Conservation (phyloP, 2,329 filamentous ascomycete genomes). For the Grosmannia clavigera region DNA sequence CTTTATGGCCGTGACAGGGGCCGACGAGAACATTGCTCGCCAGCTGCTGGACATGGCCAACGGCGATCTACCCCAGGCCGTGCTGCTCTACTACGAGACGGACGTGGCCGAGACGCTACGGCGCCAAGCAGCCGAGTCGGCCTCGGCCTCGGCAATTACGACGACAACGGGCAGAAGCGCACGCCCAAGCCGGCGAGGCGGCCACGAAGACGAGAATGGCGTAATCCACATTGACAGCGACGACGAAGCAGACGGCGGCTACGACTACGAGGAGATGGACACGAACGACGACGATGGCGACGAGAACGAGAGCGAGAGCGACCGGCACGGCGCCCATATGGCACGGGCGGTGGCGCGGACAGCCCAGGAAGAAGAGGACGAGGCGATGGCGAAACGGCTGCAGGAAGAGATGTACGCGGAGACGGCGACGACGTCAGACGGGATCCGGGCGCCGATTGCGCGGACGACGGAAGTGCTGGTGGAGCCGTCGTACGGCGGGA, state of each 20-base stretch:
- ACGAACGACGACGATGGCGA: slow-evolving; percentile 17
- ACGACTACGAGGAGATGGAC: slow-evolving; percentile 22
- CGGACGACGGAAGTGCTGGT: slow-evolving; percentile 86
- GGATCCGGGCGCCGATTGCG: slow-evolving; percentile 79
- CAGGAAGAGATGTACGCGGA: slow-evolving; percentile 78
- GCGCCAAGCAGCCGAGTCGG: slow-evolving; percentile 16
- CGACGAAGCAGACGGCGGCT: slow-evolving; percentile 44
- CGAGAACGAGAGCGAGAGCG: slow-evolving; percentile 27
- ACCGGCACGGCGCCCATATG: slow-evolving; percentile 26
- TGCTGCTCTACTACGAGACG: slow-evolving; percentile 83
- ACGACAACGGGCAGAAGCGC: background rate
- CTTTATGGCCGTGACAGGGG: slow-evolving; percentile 73
- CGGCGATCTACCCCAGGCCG: slow-evolving; percentile 71
- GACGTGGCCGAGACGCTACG: slow-evolving; percentile 46
- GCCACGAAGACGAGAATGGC: slow-evolving; percentile 41
- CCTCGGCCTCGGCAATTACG: slow-evolving; percentile 1
- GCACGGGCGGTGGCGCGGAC: slow-evolving; percentile 28
- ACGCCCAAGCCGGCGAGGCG: slow-evolving; percentile 5
- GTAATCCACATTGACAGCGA: slow-evolving; percentile 68
- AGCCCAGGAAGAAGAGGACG: slow-evolving; percentile 71
- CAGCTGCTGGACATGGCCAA: slow-evolving; percentile 80
- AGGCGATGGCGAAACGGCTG: slow-evolving; percentile 78
- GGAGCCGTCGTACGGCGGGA: slow-evolving; percentile 49
- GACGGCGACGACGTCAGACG: slow-evolving; percentile 34
- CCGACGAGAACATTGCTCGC: slow-evolving; percentile 59